Conservation (phyloP, 2,329 filamentous ascomycete species). For the Ophiocordyceps camponoti-saundersi region DNA sequence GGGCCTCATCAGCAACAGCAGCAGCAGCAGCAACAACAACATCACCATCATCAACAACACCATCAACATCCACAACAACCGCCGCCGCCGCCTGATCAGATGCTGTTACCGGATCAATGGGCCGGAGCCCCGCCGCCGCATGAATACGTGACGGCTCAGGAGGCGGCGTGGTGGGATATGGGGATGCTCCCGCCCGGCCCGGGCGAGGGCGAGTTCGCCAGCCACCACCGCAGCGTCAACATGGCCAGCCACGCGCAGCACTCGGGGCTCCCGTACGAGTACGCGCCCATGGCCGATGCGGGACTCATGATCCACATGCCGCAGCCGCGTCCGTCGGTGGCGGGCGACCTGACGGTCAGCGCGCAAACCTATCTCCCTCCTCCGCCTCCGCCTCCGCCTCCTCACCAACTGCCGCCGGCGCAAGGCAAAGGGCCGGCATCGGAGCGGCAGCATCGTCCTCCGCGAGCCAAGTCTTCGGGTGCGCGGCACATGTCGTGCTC, state of each 20-base stretch:
- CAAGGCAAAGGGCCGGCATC: slow-evolving; percentile 5
- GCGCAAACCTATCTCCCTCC: slow-evolving; percentile 18
- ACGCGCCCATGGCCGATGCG: slow-evolving; percentile 13
- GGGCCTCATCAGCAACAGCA: slow-evolving; percentile 4
- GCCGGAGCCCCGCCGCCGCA: slow-evolving; percentile 5
- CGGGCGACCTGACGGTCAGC: slow-evolving; percentile 16
- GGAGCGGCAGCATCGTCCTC: slow-evolving; percentile 26
- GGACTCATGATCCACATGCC: slow-evolving; percentile 40
- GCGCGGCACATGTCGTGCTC: slow-evolving; percentile 27
- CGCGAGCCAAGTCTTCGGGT: slow-evolving; percentile 36
- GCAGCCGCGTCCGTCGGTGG: slow-evolving; percentile 20
- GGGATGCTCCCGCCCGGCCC: slow-evolving; percentile 13
- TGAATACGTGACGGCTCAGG: slow-evolving; percentile 9
- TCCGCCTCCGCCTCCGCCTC: slow-evolving; percentile 8
- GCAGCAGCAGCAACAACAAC: slow-evolving; percentile 7
- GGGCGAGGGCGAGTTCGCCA: slow-evolving; percentile 10
- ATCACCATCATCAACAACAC: slow-evolving; percentile 7
- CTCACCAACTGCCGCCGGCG: slow-evolving; percentile 3
- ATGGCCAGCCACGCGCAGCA: slow-evolving; percentile 23
- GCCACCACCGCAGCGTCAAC: slow-evolving; percentile 19
- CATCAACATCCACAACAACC: not conserved
- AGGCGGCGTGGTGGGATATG: slow-evolving; percentile 15
- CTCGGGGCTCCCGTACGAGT: slow-evolving; percentile 22
- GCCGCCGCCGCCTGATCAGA: not conserved
- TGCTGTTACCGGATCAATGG: slow-evolving; percentile 8